Percentiles rank a stretch among this genome's conserved stretches.
These are phyloP conservation scores for Metarhizium humberi DNA, from an alignment of 2,329 filamentous ascomycete species.

Conservation along the genomic window DNA sequence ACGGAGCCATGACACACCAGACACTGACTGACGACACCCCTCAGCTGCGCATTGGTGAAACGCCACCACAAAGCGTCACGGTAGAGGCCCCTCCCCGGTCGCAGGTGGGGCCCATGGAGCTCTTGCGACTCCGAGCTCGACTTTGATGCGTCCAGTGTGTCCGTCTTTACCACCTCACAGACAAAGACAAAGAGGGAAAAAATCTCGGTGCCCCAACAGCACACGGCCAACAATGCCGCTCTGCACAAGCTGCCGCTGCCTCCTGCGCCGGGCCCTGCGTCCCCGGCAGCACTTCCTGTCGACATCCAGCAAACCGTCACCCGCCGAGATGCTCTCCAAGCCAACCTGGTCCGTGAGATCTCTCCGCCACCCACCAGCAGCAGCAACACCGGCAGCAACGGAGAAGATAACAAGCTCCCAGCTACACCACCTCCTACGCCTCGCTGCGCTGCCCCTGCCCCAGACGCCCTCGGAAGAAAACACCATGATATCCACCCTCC, in stretches of 20 bases:
- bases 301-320: conserved; percentile 9
- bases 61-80: neutral
- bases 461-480: conserved; percentile 51
- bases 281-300: conserved; percentile 3
- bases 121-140: neutral
- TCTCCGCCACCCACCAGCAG: conserved; percentile 30
- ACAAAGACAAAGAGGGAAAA: neutral
- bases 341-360: conserved; percentile 80
- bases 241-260: conserved; percentile 21
- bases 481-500: conserved; percentile 63
- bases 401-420: conserved; percentile 53
- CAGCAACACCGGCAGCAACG: conserved; percentile 18
- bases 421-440: conserved; percentile 74
- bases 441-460: conserved; percentile 78
- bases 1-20: neutral
- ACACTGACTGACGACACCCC: neutral
- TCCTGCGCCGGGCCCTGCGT: conserved; percentile 13
- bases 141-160: neutral
- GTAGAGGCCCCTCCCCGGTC: no score
- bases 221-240: conserved; percentile 15
- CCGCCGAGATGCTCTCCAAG: conserved; percentile 47
- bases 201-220: neutral
- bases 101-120: neutral
- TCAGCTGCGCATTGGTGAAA: neutral
- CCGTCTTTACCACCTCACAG: no score